Conservation (phyloP, 441 rosid species). For the Hypseocharis bilobata region DNA sequence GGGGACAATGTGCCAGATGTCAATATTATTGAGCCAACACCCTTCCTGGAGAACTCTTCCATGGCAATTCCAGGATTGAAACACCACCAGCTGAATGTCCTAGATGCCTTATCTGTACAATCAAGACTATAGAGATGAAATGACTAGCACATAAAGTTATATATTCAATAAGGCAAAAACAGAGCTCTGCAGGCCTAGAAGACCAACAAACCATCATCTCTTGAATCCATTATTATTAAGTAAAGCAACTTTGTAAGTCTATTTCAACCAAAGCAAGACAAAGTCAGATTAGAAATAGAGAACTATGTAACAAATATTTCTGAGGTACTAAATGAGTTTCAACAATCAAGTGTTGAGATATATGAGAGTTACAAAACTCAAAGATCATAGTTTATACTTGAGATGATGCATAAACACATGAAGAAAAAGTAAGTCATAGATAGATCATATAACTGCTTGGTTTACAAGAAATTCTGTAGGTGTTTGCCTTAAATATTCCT, state of each 20-base stretch:
- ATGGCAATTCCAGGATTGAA: slow-evolving; percentile 94
- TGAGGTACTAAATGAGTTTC: not conserved
- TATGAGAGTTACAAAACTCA: not conserved
- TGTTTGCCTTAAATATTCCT: no score
- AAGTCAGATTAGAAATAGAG: not conserved
- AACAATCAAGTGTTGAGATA: not conserved
- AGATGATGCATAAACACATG: no score
- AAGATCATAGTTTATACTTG: not conserved
- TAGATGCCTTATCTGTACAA: slow-evolving; percentile 64
- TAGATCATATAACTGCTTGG: no score
- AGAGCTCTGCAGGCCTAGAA: not conserved
- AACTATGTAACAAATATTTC: not conserved
- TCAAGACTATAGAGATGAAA: slow-evolving; percentile 12
- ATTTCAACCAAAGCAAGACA: not conserved
- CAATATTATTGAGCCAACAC: slow-evolving; percentile 74
- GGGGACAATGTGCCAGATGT: slow-evolving; percentile 97
- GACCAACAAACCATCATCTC: not conserved
- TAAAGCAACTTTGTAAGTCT: not conserved
- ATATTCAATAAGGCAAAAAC: slow-evolving; percentile 7
- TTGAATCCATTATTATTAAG: not conserved
- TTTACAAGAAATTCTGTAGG: no score
- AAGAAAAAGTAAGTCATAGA: no score
- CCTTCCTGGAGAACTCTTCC: slow-evolving; percentile 64
- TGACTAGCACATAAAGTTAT: slow-evolving; percentile 2
- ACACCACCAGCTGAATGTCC: slow-evolving; percentile 98